These are phyloP conservation scores for Serendipita sp. DNA, from an alignment of 768 basidiomycete species.

Conservation along the genomic window DNA sequence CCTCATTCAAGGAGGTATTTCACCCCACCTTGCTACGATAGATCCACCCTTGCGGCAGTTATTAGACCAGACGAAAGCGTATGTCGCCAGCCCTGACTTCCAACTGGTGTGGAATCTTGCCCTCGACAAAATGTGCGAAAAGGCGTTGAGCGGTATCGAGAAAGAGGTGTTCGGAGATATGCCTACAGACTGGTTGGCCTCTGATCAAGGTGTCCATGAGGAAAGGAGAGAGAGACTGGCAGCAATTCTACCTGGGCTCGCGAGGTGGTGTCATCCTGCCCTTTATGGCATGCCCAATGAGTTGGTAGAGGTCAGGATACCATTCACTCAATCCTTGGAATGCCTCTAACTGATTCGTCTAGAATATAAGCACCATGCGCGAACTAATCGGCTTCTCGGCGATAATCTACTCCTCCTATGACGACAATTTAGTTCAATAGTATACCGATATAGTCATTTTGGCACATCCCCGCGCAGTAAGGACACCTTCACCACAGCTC, in stretches of 20 bases:
- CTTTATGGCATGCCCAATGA: constrained; percentile 60
- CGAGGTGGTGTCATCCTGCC: constrained; percentile 58
- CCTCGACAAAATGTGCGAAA: constrained; percentile 50
- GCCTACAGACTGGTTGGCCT: constrained; percentile 13
- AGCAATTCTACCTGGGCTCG: constrained; percentile 61
- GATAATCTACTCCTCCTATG: constrained; percentile 54
- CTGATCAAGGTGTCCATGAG: constrained; percentile 20
- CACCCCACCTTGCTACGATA: constrained; percentile 15
- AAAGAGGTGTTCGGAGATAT: constrained; percentile 38
- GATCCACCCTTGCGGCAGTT: constrained; percentile 43
- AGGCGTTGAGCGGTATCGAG: constrained; percentile 48
- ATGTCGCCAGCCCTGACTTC: constrained; percentile 56
- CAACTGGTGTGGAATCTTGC: constrained; percentile 51
- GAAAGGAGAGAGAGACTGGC: constrained; percentile 48
- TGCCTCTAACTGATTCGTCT: not conserved
- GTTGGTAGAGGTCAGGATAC: constrained; percentile 55
- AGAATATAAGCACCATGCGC: constrained; percentile 26
- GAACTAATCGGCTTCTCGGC: constrained; percentile 58
- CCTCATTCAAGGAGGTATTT: constrained; percentile 45
- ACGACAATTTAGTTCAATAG: constrained; percentile 21
- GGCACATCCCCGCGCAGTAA: no score
- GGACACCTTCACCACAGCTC: no score
- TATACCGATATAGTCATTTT: not conserved
- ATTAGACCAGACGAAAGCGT: constrained; percentile 47
- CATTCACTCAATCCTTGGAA: not conserved